These are phyloP conservation scores for Tuber brumale DNA, from an alignment of 495 filamentous ascomycete species.

Conservation along the genomic window DNA sequence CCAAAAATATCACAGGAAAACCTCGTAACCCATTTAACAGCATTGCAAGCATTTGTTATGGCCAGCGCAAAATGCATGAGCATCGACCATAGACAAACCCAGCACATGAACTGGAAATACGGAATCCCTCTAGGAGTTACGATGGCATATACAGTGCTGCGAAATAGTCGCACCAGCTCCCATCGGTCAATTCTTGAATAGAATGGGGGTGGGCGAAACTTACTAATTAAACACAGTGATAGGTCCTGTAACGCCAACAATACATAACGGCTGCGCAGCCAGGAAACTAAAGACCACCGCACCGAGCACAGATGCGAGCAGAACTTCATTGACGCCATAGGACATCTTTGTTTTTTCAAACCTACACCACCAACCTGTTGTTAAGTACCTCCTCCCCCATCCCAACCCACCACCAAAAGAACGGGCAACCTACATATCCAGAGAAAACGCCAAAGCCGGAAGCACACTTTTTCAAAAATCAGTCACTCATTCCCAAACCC, in stretches of 20 bases:
- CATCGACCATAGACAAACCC: constrained; percentile 78
- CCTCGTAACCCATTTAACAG: constrained; percentile 69
- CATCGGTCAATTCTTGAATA: not conserved
- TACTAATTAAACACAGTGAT: constrained; percentile 82
- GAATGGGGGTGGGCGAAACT: constrained; percentile 15
- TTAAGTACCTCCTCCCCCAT: not conserved
- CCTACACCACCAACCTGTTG: constrained; percentile 9
- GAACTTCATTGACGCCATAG: constrained; percentile 79
- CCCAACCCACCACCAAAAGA: not conserved
- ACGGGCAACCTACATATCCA: constrained; percentile 61
- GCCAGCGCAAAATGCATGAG: constrained; percentile 75
- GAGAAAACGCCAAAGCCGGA: constrained; percentile 72
- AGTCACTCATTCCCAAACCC: constrained; percentile 6
- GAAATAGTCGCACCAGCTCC: constrained; percentile 16
- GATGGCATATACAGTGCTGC: constrained; percentile 72
- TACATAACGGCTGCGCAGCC: constrained; percentile 73
- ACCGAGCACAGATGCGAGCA: constrained; percentile 70
- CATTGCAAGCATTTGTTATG: constrained; percentile 74
- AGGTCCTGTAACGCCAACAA: constrained; percentile 76
- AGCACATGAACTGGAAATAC: constrained; percentile 77
- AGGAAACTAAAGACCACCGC: constrained; percentile 68
- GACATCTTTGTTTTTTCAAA: constrained; percentile 67
- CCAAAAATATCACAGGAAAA: constrained; percentile 82
- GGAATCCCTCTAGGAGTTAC: constrained; percentile 61
- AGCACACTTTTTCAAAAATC: constrained; percentile 54